Evolutionary conservation across 176 grass and related monocot species (phyloP).

Genomic region (Aegilops tauschii): DNA sequence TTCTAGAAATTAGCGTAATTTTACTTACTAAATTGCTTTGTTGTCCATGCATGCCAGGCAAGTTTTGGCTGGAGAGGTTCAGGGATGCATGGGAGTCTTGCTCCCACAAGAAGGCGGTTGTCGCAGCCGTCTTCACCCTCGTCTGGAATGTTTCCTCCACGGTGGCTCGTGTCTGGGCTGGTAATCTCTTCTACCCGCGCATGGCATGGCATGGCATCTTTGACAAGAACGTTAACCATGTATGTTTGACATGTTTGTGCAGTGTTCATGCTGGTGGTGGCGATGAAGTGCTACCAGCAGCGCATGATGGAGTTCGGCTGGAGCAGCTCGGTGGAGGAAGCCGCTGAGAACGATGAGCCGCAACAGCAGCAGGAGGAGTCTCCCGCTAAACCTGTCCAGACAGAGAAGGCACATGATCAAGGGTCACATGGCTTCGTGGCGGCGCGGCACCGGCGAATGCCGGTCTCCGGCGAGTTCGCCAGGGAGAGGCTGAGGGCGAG

Average conservation of each 20-base stretch:
- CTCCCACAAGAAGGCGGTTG: slow-evolving; percentile 89
- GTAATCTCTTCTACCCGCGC: slow-evolving; percentile 4
- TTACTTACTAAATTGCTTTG: background rate
- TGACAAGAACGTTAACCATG: background rate
- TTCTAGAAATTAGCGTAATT: background rate
- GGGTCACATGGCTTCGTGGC: background rate
- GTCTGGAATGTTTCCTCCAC: slow-evolving; percentile 89
- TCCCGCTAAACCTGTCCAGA: background rate
- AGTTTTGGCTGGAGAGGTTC: slow-evolving; percentile 87
- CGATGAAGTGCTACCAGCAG: slow-evolving; percentile 86
- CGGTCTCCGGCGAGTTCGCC: slow-evolving; percentile 27
- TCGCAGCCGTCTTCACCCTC: slow-evolving; percentile 67
- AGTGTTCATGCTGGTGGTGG: slow-evolving; percentile 90
- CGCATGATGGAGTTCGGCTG: slow-evolving; percentile 53
- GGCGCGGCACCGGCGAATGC: slow-evolving; percentile 6
- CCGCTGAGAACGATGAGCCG: background rate
- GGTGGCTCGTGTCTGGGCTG: slow-evolving; percentile 83
- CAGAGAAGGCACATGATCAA: background rate
- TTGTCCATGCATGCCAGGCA: slow-evolving; percentile 32
- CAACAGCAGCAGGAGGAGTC: slow-evolving; percentile 15
- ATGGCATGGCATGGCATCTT: background rate
- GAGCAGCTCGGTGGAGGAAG: slow-evolving; percentile 34
- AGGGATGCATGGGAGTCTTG: slow-evolving; percentile 93
- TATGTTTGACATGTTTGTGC: background rate
- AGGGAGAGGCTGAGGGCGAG: slow-evolving; percentile 48